A percentile compares a stretch with the other conserved stretches of the same genome.
Evolutionary conservation across 2,329 filamentous ascomycete species (phyloP).

Genomic region (Trichoderma brevicompactum): DNA sequence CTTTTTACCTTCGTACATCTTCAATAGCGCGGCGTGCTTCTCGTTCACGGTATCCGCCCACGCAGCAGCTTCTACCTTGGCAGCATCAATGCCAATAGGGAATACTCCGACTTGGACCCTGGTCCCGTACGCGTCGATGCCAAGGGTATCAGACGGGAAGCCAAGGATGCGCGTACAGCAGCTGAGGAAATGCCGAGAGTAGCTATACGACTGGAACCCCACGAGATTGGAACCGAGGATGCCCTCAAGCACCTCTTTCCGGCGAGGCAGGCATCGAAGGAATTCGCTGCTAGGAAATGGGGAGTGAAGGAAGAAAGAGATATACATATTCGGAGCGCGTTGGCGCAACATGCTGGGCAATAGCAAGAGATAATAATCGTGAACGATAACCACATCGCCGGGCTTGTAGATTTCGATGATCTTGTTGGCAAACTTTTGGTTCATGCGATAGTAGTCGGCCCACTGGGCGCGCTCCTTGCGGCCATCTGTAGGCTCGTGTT

Average conservation of each 20-base stretch:
- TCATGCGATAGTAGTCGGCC: constrained; percentile 92
- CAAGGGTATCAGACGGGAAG: constrained; percentile 83
- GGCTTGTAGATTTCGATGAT: constrained; percentile 90
- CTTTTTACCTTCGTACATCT: constrained; percentile 85
- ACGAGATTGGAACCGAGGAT: constrained; percentile 90
- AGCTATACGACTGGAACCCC: constrained; percentile 94
- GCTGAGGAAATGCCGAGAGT: constrained; percentile 90
- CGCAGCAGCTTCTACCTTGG: constrained; percentile 73
- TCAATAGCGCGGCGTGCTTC: constrained; percentile 72
- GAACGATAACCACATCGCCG: constrained; percentile 88
- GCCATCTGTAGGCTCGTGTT: constrained; percentile 86
- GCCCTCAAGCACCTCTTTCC: constrained; percentile 89
- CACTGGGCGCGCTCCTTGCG: constrained; percentile 80
- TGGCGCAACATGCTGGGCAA: constrained; percentile 88
- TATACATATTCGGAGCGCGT: constrained; percentile 84
- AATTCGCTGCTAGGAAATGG: constrained; percentile 98
- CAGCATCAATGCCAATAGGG: constrained; percentile 92
- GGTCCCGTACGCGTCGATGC: constrained; percentile 85
- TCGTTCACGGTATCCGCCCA: constrained; percentile 72
- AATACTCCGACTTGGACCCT: constrained; percentile 92
- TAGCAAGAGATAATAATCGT: constrained; percentile 92
- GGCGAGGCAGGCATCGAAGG: constrained; percentile 81
- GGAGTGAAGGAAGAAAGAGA: constrained; percentile 91
- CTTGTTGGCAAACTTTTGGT: constrained; percentile 86
- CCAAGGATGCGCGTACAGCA: constrained; percentile 90